Evolutionary conservation across 2,329 filamentous ascomycete species (phyloP), one percentile per base, ranked within the genome.

Genomic region (Fusarium longipes): DNA sequence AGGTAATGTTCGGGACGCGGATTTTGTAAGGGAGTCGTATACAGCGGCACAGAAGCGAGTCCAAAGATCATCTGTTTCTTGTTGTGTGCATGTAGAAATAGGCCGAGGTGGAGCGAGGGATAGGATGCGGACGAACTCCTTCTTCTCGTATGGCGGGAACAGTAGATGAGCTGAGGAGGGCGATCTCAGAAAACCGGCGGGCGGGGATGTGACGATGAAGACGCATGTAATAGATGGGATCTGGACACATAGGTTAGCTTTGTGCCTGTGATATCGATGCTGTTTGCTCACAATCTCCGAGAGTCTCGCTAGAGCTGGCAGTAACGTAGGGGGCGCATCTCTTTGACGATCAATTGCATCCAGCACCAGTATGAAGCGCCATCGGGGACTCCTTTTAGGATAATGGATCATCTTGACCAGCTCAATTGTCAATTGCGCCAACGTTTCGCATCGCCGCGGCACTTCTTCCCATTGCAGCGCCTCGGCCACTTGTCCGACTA

Each of bases 321-420:
- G 80, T 15, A 98, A 80, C 2, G 93, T 97, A 4, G 88, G 85
- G 8, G 91, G 88, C 8, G 91, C 88, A 74, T 98, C 95, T 73
- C 91, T 85, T 77, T 97, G 92, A 65, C 85, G 87, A 77, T 98
- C 95, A 57, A 98, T 90, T 12, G 89, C 92, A 81, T 98, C 96
- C 65, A 98, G 85, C 12, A 97, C 92, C 58, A 98, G 79, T 10
- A 95, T 89, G 71, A 97, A 93, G 67, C 90, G 88, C 67, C 82
- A 82, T 44, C 75, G 71, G 20, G 74, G 70, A 36, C 78, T 77
- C 9, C 76, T 77, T 9, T 72, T 58, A 14, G 73, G 70, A 63
- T 83, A 82, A 49, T 83, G 79, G 43, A 94, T 78, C 78, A 93
- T 81, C 73, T 83, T 86, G 63, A 85, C 85, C 57, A 98, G 81